Conservation (phyloP, 2,329 filamentous ascomycete species). For the Colletotrichum incanum region DNA sequence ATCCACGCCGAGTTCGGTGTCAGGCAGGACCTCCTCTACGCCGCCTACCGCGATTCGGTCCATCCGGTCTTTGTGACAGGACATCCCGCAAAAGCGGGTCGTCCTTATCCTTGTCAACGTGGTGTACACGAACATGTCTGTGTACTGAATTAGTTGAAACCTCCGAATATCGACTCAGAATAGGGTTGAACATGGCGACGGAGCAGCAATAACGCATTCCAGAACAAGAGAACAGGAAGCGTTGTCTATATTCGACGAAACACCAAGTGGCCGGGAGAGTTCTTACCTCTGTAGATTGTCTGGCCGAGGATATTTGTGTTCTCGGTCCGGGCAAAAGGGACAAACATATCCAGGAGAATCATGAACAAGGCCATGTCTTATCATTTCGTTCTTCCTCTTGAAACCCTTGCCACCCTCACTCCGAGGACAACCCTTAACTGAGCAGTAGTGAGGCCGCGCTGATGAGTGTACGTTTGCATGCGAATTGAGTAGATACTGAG, state of each 20-base stretch:
- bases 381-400: constrained; percentile 83
- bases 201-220: neutral
- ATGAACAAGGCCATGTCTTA: constrained; percentile 87
- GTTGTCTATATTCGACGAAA: neutral
- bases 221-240: neutral
- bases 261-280: neutral
- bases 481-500: constrained; percentile 83
- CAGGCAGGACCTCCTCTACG: constrained; percentile 68
- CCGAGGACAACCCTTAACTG: constrained; percentile 74
- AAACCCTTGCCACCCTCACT: constrained; percentile 78
- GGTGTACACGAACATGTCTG: constrained; percentile 94
- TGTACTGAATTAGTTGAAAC: constrained; percentile 5
- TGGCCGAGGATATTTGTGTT: constrained; percentile 94
- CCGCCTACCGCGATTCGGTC: constrained; percentile 84
- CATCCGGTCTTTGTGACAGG: constrained; percentile 87
- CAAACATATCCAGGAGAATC: constrained; percentile 96
- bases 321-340: constrained; percentile 93
- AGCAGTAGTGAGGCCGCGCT: constrained; percentile 76
- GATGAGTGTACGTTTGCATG: constrained; percentile 82
- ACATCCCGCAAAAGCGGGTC: constrained; percentile 87
- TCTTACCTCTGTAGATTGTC: constrained; percentile 94
- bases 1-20: neutral
- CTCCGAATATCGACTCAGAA: neutral
- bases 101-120: constrained; percentile 90
- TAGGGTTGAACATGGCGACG: neutral